These are phyloP conservation scores for Salix purpurea DNA, from an alignment of 345 rosid genomes.

Conservation along the genomic window DNA sequence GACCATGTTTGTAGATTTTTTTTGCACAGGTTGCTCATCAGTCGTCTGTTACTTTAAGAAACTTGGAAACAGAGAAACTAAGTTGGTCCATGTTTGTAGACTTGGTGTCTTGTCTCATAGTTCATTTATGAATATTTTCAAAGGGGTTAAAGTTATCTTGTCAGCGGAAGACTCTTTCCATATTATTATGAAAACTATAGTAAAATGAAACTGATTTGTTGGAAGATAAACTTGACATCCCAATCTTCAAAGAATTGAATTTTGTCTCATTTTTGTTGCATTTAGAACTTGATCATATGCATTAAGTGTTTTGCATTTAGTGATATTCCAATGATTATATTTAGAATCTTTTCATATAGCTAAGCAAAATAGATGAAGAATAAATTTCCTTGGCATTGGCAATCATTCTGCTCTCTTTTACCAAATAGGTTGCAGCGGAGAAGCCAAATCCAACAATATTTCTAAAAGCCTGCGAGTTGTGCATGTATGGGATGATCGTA, in stretches of 20 bases:
- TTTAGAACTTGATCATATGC: neutral
- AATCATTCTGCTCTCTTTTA: too few relatives aligned
- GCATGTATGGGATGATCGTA: constrained; percentile 96
- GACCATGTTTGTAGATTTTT: too few relatives aligned
- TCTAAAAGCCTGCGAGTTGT: constrained; percentile 86
- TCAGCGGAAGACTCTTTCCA: neutral
- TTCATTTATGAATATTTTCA: neutral
- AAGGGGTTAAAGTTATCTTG: neutral
- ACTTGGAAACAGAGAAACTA: neutral
- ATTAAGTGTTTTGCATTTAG: neutral
- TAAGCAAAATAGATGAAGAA: too few relatives aligned
- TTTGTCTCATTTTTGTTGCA: neutral
- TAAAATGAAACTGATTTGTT: neutral
- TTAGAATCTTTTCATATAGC: too few relatives aligned
- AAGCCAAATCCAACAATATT: constrained; percentile 17
- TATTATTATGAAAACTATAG: neutral
- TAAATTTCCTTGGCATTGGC: too few relatives aligned
- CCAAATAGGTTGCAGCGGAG: too few relatives aligned
- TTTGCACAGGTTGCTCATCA: neutral
- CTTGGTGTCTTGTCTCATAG: neutral
- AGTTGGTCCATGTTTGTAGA: neutral
- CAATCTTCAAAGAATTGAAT: neutral
- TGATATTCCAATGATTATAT: constrained; percentile 22
- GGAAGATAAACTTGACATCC: neutral
- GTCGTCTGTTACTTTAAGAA: neutral